These are phyloP conservation scores for Sclerotinia nivalis DNA, from an alignment of 2,329 filamentous ascomycete genomes.

Conservation along the genomic window DNA sequence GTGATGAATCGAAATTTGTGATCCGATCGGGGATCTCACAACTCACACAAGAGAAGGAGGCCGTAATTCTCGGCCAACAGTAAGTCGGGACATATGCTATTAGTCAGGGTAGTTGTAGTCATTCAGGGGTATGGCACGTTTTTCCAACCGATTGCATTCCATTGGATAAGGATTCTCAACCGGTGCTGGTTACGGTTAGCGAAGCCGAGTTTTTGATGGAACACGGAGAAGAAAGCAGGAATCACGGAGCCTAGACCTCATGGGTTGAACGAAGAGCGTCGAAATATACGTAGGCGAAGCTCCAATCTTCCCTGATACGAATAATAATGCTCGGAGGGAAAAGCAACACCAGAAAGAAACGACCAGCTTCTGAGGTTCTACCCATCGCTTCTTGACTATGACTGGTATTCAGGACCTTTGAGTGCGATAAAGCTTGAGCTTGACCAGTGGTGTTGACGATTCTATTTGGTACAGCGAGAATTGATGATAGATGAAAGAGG, in stretches of 20 bases:
- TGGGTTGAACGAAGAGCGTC: neutral
- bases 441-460: neutral
- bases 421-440: neutral
- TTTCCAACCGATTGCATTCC: neutral
- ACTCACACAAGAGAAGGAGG: neutral
- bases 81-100: neutral
- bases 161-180: neutral
- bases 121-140: neutral
- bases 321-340: neutral
- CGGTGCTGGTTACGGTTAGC: neutral
- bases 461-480: too few species aligned
- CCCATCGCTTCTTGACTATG: neutral
- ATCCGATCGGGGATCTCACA: neutral
- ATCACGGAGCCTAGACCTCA: neutral
- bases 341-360: neutral
- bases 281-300: neutral
- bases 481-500: neutral
- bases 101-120: neutral
- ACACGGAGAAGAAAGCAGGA: neutral
- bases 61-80: conserved; percentile 3
- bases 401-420: neutral
- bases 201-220: neutral
- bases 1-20: neutral
- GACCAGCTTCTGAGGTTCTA: neutral
- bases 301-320: too few species aligned